Conservation (phyloP, 371 early-diverging fungal species). For the Phascolomyces articulosus region DNA sequence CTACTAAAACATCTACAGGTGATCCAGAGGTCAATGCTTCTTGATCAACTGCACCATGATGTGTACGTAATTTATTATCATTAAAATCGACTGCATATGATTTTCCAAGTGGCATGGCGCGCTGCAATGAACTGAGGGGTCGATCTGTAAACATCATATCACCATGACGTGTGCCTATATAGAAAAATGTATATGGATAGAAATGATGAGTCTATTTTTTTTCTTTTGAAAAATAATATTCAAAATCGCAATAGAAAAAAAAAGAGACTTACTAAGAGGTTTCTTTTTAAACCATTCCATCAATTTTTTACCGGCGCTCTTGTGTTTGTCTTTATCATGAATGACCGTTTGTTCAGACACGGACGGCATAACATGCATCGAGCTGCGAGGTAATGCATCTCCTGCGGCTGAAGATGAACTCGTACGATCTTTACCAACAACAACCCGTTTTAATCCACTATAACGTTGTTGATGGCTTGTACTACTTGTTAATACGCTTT, state of each 20-base stretch:
- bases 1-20: slow-evolving; percentile 72
- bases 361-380: slow-evolving; percentile 27
- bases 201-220: neutral
- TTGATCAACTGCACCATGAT: slow-evolving; percentile 83
- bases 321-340: slow-evolving; percentile 30
- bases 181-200: neutral
- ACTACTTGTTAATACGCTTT: neutral
- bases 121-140: slow-evolving; percentile 7
- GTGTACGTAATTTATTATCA: slow-evolving; percentile 69
- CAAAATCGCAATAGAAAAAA: too few species aligned
- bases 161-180: slow-evolving; percentile 8
- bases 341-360: slow-evolving; percentile 35
- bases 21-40: slow-evolving; percentile 73
- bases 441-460: slow-evolving; percentile 14
- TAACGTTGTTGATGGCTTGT: slow-evolving; percentile 22
- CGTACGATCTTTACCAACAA: slow-evolving; percentile 6
- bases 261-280: slow-evolving; percentile 52
- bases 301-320: slow-evolving; percentile 65
- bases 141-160: slow-evolving; percentile 5
- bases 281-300: slow-evolving; percentile 77
- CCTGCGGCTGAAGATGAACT: neutral
- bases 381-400: slow-evolving; percentile 12
- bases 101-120: slow-evolving; percentile 12
- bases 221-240: neutral
- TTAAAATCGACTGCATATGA: slow-evolving; percentile 22